Evolutionary conservation across 768 basidiomycete genomes (phyloP).

Genomic region (Lactifluus pinguis): DNA sequence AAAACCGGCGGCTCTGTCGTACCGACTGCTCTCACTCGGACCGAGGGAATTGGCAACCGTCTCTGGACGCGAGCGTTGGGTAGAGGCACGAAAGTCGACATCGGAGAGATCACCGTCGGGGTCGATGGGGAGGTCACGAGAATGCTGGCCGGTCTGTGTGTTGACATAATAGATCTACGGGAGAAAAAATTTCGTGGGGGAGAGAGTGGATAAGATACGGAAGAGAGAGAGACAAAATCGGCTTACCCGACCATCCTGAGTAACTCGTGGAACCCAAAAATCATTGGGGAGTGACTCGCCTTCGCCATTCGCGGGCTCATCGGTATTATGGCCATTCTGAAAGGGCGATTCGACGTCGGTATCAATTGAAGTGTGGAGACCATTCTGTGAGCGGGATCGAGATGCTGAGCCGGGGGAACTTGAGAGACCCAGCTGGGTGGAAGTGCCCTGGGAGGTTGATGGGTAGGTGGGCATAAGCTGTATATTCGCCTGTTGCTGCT

Average conservation of each 20-base stretch:
- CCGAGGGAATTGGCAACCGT: conserved; percentile 35
- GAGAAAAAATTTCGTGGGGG: background rate
- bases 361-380: conserved; percentile 50
- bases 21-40: conserved; percentile 11
- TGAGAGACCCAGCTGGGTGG: conserved; percentile 35
- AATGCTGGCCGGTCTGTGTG: conserved; percentile 73
- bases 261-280: conserved; percentile 88
- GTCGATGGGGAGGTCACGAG: conserved; percentile 77
- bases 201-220: background rate
- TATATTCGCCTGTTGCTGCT: background rate
- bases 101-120: conserved; percentile 56
- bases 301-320: conserved; percentile 25
- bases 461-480: conserved; percentile 6
- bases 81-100: conserved; percentile 48
- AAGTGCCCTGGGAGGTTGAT: conserved; percentile 21
- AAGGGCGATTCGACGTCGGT: conserved; percentile 29
- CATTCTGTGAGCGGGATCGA: conserved; percentile 28
- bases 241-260: conserved; percentile 72
- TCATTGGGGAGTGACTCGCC: conserved; percentile 44
- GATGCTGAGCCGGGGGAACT: conserved; percentile 8
- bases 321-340: conserved; percentile 29
- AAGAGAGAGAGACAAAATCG: conserved; percentile 1
- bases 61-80: conserved; percentile 46
- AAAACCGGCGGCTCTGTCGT: conserved; percentile 39
- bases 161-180: conserved; percentile 90